Percentiles rank a stretch among this genome's conserved stretches.
Conservation (phyloP, 371 early-diverging fungal species). For the Actinomortierella ambigua region DNA sequence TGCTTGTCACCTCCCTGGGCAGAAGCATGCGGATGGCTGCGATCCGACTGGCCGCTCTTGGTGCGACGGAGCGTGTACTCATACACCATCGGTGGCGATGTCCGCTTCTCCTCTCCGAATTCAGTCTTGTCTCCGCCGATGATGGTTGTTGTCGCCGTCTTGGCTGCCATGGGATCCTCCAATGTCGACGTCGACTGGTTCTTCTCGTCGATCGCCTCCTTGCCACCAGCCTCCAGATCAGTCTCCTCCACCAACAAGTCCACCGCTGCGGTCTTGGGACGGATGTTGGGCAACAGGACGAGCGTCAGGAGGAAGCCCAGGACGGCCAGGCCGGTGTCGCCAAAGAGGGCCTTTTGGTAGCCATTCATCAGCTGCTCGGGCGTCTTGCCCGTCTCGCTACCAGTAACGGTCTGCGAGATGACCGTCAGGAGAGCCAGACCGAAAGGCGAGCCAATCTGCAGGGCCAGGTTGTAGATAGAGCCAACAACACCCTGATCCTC, state of each 20-base stretch:
- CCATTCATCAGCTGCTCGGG: conserved; percentile 26
- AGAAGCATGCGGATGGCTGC: too few species aligned
- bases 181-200: background rate
- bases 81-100: too few species aligned
- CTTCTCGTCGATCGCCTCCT: background rate
- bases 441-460: conserved; percentile 29
- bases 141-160: too few species aligned
- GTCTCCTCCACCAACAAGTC: background rate
- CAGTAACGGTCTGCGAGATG: conserved; percentile 23
- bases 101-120: too few species aligned
- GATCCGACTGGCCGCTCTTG: too few species aligned
- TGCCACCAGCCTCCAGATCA: background rate
- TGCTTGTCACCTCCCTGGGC: background rate
- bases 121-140: too few species aligned
- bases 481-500: conserved; percentile 43
- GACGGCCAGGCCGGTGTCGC: conserved; percentile 28
- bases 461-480: conserved; percentile 25
- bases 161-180: background rate
- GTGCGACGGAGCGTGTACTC: too few species aligned
- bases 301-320: conserved; percentile 20
- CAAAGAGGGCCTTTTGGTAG: conserved; percentile 32
- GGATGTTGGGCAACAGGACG: conserved; percentile 19
- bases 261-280: background rate
- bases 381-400: background rate
- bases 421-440: conserved; percentile 30